Percentiles rank a stretch among this genome's conserved stretches.
These are phyloP conservation scores for Flaveria sonorensis DNA, from an alignment of 129 eudicot genomes.

Conservation along the genomic window DNA sequence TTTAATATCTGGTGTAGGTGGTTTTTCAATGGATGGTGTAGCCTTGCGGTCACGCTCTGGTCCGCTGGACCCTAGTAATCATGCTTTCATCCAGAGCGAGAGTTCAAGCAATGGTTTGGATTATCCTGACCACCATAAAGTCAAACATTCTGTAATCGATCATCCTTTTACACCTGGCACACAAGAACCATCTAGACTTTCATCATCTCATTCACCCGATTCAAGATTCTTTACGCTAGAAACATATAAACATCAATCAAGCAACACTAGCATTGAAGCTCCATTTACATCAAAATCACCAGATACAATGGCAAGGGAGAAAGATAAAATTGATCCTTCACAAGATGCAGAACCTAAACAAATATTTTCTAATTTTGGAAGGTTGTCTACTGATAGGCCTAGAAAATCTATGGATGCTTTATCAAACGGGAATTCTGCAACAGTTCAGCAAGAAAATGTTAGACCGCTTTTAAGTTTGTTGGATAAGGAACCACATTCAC, in stretches of 20 bases:
- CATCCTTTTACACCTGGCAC: conserved; percentile 50
- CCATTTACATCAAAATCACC: conserved; percentile 50
- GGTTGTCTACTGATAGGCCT: conserved; percentile 69
- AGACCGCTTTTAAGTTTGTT: conserved; percentile 92
- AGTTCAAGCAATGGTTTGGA: conserved; percentile 50
- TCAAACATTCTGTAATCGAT: conserved; percentile 56
- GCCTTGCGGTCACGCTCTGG: conserved; percentile 60
- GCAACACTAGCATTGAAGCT: conserved; percentile 49
- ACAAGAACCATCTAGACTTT: conserved; percentile 60
- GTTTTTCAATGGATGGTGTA: conserved; percentile 59
- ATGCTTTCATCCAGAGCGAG: conserved; percentile 57
- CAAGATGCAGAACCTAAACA: conserved; percentile 66
- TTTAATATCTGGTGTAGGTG: conserved; percentile 63
- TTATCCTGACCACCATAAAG: conserved; percentile 53
- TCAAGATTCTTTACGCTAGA: conserved; percentile 47
- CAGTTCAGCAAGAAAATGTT: conserved; percentile 76
- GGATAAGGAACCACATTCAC: conserved; percentile 97
- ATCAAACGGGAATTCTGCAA: conserved; percentile 59
- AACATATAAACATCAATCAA: conserved; percentile 56
- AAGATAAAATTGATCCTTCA: conserved; percentile 47
- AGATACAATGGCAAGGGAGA: conserved; percentile 50
- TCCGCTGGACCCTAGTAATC: conserved; percentile 54
- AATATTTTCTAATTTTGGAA: conserved; percentile 49
- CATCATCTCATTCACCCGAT: conserved; percentile 63
- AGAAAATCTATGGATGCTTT: conserved; percentile 54